A percentile compares a stretch with the other conserved stretches of the same genome.
Evolutionary conservation across 164 flowering plant genomes (phyloP).

Genomic region (Berberis vulgaris): DNA sequence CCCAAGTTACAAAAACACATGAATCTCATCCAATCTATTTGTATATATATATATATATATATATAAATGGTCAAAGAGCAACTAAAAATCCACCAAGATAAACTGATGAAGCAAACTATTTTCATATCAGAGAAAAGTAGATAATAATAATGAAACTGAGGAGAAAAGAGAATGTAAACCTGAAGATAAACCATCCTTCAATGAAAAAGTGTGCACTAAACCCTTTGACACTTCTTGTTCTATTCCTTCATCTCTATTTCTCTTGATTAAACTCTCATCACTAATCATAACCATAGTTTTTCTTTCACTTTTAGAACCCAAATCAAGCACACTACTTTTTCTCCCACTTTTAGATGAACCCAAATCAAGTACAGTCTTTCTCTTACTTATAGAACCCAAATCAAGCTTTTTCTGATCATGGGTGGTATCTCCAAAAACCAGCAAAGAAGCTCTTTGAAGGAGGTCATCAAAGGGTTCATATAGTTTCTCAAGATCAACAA

Average conservation of each 20-base stretch:
- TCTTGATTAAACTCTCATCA: constrained; percentile 29
- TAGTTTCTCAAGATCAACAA: constrained; percentile 34
- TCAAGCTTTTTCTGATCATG: constrained; percentile 16
- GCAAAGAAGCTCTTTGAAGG: constrained; percentile 44
- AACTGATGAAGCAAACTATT: not conserved
- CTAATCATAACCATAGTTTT: not conserved
- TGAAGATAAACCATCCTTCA: constrained; percentile 20
- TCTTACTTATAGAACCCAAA: constrained; percentile 20
- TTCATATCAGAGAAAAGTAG: not conserved
- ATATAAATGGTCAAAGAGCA: no score
- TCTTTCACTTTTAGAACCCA: no score
- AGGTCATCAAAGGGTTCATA: constrained; percentile 40
- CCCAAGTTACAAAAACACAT: no score
- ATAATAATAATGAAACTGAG: not conserved
- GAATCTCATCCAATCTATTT: no score
- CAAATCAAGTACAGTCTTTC: not conserved
- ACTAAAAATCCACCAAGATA: no score
- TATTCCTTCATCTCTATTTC: constrained; percentile 14
- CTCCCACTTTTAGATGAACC: no score
- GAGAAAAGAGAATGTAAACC: constrained; percentile 16
- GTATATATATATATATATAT: no score
- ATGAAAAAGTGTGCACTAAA: constrained; percentile 23
- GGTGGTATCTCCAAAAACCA: constrained; percentile 33
- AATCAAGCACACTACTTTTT: no score
- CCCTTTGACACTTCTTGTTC: constrained; percentile 18